phyloP scores from a whole-genome alignment of 805 yeast species.

The Kodamaea nitidulidarum region DNA sequence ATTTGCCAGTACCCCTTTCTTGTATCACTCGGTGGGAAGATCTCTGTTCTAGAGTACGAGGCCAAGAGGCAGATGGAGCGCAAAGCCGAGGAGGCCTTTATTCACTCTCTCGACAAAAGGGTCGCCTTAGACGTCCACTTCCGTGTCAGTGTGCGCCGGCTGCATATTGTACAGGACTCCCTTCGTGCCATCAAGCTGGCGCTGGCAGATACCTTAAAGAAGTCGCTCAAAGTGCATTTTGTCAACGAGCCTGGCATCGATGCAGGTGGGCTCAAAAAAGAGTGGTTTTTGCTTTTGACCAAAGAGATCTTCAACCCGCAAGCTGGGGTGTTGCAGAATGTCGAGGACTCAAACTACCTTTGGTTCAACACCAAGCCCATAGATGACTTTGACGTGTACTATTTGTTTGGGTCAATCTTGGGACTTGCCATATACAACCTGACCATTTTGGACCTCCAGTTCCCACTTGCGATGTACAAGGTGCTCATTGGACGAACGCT shows the following conservation, averaged over 20 bases:
- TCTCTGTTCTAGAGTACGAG: slow-evolving; percentile 75
- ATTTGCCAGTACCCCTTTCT: slow-evolving; percentile 85
- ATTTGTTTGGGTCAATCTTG: slow-evolving; percentile 76
- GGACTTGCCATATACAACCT: slow-evolving; percentile 92
- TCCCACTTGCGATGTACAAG: slow-evolving; percentile 77
- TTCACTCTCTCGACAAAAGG: slow-evolving; percentile 63
- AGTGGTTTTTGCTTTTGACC: slow-evolving; percentile 82
- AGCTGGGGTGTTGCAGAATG: slow-evolving; percentile 61
- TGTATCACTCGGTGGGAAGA: slow-evolving; percentile 77
- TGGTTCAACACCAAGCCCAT: slow-evolving; percentile 67
- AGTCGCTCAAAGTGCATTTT: slow-evolving; percentile 75
- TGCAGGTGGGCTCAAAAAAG: slow-evolving; percentile 91
- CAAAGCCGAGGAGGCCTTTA: slow-evolving; percentile 85
- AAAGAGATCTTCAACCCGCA: slow-evolving; percentile 65
- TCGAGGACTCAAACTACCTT: slow-evolving; percentile 63
- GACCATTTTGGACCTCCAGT: slow-evolving; percentile 72
- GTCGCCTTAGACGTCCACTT: slow-evolving; percentile 64
- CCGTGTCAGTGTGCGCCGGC: slow-evolving; percentile 64
- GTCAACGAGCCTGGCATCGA: slow-evolving; percentile 89
- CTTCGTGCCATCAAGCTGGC: slow-evolving; percentile 50
- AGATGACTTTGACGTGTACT: slow-evolving; percentile 52
- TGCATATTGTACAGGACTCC: slow-evolving; percentile 69
- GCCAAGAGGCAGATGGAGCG: slow-evolving; percentile 77
- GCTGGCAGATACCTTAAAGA: slow-evolving; percentile 59
- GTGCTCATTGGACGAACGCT: slow-evolving; percentile 56